phyloP scores from a whole-genome alignment of 495 filamentous ascomycete genomes.

The Hyphodiscus hymeniophilus region DNA sequence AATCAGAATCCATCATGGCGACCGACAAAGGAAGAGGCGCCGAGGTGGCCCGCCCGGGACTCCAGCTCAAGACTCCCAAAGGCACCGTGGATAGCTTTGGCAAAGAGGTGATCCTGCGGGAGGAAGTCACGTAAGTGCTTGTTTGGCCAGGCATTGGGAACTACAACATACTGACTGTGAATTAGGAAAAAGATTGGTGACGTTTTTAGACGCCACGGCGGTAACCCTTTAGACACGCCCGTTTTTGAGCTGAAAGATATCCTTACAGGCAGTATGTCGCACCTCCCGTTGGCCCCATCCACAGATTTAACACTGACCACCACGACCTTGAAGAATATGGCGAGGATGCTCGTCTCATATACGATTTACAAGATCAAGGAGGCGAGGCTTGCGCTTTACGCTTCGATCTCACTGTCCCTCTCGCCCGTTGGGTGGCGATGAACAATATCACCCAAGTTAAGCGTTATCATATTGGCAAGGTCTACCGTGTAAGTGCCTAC shows the following conservation, averaged over 20 bases:
- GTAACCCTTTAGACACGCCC: conserved; percentile 72
- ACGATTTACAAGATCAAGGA: conserved; percentile 76
- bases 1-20: background rate
- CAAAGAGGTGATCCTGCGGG: conserved; percentile 16
- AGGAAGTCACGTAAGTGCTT: conserved; percentile 1
- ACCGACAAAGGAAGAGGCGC: background rate
- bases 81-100: conserved; percentile 33
- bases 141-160: conserved; percentile 40
- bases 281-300: no score
- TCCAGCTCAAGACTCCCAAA: conserved; percentile 38
- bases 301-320: no score
- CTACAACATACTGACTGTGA: conserved; percentile 58
- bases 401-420: conserved; percentile 84
- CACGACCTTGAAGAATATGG: conserved; percentile 58
- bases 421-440: conserved; percentile 79
- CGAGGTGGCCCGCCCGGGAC: conserved; percentile 20
- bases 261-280: conserved; percentile 41
- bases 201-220: conserved; percentile 84
- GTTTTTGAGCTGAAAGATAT: conserved; percentile 71
- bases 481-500: conserved; percentile 44
- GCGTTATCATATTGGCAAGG: conserved; percentile 81
- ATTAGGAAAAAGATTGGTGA: conserved; percentile 65
- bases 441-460: conserved; percentile 70
- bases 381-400: conserved; percentile 76
- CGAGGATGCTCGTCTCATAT: conserved; percentile 82